Evolutionary conservation across 148 eudicot species (phyloP), one percentile per base, ranked within the genome.

Genomic region (Silene latifolia): DNA sequence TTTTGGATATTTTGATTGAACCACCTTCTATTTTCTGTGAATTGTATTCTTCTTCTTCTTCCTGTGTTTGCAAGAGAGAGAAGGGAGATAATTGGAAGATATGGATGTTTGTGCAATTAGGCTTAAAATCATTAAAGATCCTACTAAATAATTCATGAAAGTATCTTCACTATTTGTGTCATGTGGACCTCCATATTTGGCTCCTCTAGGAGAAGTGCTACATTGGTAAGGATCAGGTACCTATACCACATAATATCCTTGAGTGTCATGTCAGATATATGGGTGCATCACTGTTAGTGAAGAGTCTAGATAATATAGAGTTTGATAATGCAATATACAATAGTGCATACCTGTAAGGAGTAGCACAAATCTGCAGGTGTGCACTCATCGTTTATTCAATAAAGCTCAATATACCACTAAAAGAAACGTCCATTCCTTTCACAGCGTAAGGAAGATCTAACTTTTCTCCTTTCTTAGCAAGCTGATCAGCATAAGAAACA

Each of bases 371-470:
- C 98, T 17, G 97, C 98, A 25, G 98, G 97, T 46, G 95, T 91
- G 88, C 98, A 93, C 77, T 93, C 98, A 35, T 87, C 84, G 77
- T 75, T 89, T 78, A 81, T 83, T 93, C 98, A 63, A 93, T 88
- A 74, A 73, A 93, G 86, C 98, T 93, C 80, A 93, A 76, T 79
- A 93, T 88, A 76, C 98, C 98, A 78, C 98, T 93, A 72, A 93
- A 93, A 7, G 98, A 93, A 64, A 93, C 98, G 75, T 93, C 98
- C 98, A 93, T 93, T 81, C 98, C 98, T 84, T 93, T 93, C 61
- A 93, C 98, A 79, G 83, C 97, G 71, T 93, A 93, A 29, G 98
- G 98, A 77, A 93, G 94, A 72, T 93, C 97, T 46, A 93, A 93
- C 61, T 89, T 88, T 19, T 91, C 91, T 68, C 98, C 98, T 78